These are phyloP conservation scores for Septoria linicola DNA, from an alignment of 2,329 filamentous ascomycete species.

Conservation along the genomic window DNA sequence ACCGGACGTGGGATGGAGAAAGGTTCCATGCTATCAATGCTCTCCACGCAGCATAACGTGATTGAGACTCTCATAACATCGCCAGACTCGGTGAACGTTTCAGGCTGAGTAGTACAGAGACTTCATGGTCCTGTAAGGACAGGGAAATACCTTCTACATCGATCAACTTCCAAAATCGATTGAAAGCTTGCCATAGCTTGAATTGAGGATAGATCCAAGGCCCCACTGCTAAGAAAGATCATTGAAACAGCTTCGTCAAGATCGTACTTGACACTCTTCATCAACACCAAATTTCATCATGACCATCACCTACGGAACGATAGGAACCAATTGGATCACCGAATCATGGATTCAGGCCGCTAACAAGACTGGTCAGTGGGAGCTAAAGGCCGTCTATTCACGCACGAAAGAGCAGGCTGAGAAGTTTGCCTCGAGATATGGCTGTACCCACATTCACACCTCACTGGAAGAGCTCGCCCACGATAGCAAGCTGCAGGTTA, in stretches of 20 bases:
- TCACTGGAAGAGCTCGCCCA: conserved; percentile 41
- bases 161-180: too few species aligned
- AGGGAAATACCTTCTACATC: too few species aligned
- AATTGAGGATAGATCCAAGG: too few species aligned
- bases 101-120: too few species aligned
- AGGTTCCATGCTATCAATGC: too few species aligned
- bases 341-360: conserved; percentile 48
- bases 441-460: conserved; percentile 41
- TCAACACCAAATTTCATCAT: conserved; percentile 2
- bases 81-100: too few species aligned
- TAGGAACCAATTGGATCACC: conserved; percentile 53
- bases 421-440: conserved; percentile 46
- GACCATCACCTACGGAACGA: conserved; percentile 46
- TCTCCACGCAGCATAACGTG: neutral
- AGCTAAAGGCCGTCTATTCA: conserved; percentile 49
- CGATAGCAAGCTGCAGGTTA: conserved; percentile 42
- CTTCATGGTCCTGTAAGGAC: too few species aligned
- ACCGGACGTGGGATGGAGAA: neutral
- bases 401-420: conserved; percentile 45
- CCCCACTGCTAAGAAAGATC: too few species aligned
- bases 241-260: too few species aligned
- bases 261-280: too few species aligned
- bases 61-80: neutral
- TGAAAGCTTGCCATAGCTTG: too few species aligned
- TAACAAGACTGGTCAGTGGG: conserved; percentile 46